Evolutionary conservation across 2,329 filamentous ascomycete genomes (phyloP).

Genomic region (Monosporascus sp.): DNA sequence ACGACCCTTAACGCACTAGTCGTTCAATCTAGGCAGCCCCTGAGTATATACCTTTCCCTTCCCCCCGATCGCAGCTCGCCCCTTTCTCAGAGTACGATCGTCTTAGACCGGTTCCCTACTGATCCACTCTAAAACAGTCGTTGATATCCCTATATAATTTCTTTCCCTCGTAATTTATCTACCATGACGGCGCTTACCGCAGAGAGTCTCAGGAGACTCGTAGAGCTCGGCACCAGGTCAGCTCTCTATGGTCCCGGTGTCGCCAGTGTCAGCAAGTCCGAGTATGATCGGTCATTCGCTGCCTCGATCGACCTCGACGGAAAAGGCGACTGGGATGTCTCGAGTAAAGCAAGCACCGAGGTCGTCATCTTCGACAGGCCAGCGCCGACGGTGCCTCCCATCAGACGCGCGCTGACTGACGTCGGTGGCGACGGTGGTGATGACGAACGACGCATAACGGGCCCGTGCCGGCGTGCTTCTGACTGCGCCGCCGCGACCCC

Average conservation of each 20-base stretch:
- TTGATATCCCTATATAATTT: not conserved
- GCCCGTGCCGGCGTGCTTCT: not conserved
- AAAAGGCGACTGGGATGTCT: slow-evolving; percentile 1
- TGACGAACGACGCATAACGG: not conserved
- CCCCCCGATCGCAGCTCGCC: not conserved
- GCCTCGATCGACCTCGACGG: not conserved
- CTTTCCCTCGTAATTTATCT: not conserved
- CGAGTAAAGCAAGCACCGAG: slow-evolving; percentile 4
- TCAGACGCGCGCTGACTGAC: not conserved
- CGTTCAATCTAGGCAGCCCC: not conserved
- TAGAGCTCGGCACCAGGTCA: slow-evolving; percentile 11
- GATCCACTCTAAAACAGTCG: not conserved
- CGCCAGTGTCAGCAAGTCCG: slow-evolving; percentile 1
- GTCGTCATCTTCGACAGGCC: slow-evolving; percentile 6
- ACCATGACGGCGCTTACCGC: not conserved
- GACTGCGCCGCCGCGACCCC: not conserved
- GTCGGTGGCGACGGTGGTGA: not conserved
- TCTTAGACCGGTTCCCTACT: not conserved
- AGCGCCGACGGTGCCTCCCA: not conserved
- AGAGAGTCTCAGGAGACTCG: slow-evolving; percentile 10
- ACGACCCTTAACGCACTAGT: not conserved
- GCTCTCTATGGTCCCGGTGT: slow-evolving; percentile 8
- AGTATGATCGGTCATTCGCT: not conserved
- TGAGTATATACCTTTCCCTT: not conserved
- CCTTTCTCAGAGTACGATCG: not conserved